Conservation (phyloP, 2,329 filamentous ascomycete genomes). For the Neocucurbitaria cava region DNA sequence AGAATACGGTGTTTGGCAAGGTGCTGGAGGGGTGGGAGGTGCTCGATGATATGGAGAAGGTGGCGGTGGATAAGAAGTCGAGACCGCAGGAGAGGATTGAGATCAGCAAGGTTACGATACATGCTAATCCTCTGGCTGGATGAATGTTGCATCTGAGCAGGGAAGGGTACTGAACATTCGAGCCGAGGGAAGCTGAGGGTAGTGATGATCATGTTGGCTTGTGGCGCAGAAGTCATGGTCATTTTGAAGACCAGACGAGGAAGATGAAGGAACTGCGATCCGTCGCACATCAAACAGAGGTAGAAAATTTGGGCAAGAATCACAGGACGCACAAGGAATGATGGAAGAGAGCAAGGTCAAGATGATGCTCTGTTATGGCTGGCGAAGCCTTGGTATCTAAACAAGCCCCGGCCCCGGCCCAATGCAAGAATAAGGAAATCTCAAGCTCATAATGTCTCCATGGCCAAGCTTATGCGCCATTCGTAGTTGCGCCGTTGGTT, state of each 20-base stretch:
- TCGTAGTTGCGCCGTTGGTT: slow-evolving; percentile 29
- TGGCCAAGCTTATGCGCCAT: slow-evolving; percentile 16
- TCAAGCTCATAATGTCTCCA: slow-evolving; percentile 6
- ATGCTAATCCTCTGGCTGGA: slow-evolving; percentile 78
- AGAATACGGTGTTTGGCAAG: slow-evolving; percentile 84
- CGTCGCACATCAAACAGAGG: neutral
- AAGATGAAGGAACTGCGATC: neutral
- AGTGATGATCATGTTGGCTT: neutral
- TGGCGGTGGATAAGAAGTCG: slow-evolving; percentile 80
- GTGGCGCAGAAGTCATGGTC: neutral
- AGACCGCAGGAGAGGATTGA: slow-evolving; percentile 70
- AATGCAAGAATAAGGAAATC: slow-evolving; percentile 32
- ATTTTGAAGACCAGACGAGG: neutral
- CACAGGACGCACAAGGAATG: neutral
- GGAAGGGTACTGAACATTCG: neutral
- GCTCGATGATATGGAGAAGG: slow-evolving; percentile 72
- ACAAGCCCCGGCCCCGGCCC: slow-evolving; percentile 31
- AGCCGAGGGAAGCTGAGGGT: neutral
- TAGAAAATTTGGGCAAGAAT: neutral
- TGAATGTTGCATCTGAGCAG: slow-evolving; percentile 40
- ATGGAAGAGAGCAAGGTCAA: neutral
- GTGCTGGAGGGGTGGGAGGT: slow-evolving; percentile 67
- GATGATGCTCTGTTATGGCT: slow-evolving; percentile 31
- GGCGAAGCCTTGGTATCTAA: slow-evolving; percentile 48
- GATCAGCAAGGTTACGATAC: slow-evolving; percentile 75